Evolutionary conservation across 164 flowering plant genomes (phyloP), one percentile per base, ranked within the genome.

Genomic region (Hamamelis virginiana): DNA sequence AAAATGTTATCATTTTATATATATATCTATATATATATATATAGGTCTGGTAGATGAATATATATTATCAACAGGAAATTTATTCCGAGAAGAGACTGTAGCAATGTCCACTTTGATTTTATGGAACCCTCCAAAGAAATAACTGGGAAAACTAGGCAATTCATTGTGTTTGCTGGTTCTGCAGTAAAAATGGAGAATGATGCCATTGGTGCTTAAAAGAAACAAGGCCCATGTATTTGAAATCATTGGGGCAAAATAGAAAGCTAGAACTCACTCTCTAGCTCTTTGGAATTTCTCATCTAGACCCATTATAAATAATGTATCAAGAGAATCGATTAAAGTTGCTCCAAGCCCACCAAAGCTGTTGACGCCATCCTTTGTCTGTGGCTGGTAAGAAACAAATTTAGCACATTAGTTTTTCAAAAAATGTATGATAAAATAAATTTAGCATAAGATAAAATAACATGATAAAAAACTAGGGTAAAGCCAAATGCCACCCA

Each of bases 261-360:
- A 27, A 12, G 65, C 9, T 19, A 53, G 62, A 70, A 87, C 97
- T 93, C 77, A 96, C 99, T 88, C 97, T 90, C 83, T 86, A 68
- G 99, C 98, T 72, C 75, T 90, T 58, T 91, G 88, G 71, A 96
- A 96, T 72, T 93, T 90, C 80, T 96, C 90, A 46, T 91, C 69
- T n/a, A 96, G 83, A 59, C 96, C 99, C 99, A 96, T 93, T 59
- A 96, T 96, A 76, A 79, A 93, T 71, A 96, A 76, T 18, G 99
- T 96, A 80, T 96, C 99, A 61, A 96, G 95, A 53, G 97, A 84
- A 67, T 96, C 99, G 52, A 93, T 68, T 28, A 96, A 27, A 57
- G 99, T 96, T 77, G 99, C 99, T 77, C 99, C 99, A 73, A 96
- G 95, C 68, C 98, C 97, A 71, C 99, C 98, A 84, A 93, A 96